Evolutionary conservation across 2,329 filamentous ascomycete genomes (phyloP), one percentile per base, ranked within the genome.

Genomic region (Cyphellophora attinorum): DNA sequence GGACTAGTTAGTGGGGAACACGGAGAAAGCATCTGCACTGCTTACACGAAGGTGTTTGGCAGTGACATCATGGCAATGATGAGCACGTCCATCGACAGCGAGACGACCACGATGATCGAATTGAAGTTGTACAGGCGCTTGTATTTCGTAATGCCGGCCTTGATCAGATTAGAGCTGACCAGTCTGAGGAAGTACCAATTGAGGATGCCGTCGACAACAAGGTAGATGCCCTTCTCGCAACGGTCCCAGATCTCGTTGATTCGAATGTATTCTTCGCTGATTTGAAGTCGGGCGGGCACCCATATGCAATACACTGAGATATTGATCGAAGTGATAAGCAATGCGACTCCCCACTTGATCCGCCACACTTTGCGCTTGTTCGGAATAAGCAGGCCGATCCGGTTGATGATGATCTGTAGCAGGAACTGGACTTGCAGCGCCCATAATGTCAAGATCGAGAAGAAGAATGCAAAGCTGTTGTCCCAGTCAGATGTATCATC

Each of bases 231-330:
- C 41, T 74, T 74, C 11, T 68, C 68, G 16, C 61, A 53, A 15
- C 68, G 62, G 33, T 74, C 70, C 70, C 69, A 74, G 15, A 67
- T 51, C 0, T 59, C 49, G 41, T 74, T 74, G 36, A 72, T 55
- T 1, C 45, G 35, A 5, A 69, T 58, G 28, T 61, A 72, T 1
- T 45, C 49, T 2, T 57, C 31, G 19, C 53, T 62, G 3, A 56
- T 51, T 1, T 65, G 61, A 3, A 68, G 59, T 2, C 67, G 63
- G 1, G 67, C 53, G 0, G 70, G 70, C 11, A 74, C 69, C 60
- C 67, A 74, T 28, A 73, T 70, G 32, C 53, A 58, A 38, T 70
- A 72, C 10, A 74, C 70, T 1, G 61, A 61, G 13, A 74, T 60
- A 31, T 74, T 73, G 42, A 74, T 65, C 8, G 53, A 19, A 2